Evolutionary conservation across 441 rosid genomes (phyloP).

Genomic region (Populus hybrid): DNA sequence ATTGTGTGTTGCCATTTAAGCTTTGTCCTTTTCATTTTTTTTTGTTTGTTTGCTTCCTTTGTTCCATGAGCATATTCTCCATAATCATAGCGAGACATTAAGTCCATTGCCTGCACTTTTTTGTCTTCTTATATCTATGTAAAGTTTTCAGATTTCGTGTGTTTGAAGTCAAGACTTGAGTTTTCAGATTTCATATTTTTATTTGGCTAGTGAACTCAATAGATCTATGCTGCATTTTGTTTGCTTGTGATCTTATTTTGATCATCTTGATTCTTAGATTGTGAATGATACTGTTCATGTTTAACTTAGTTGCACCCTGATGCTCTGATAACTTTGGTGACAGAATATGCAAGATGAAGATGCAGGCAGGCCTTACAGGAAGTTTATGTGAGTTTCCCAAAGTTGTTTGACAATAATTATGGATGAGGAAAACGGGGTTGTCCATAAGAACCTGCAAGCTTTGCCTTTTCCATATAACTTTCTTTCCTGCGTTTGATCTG

Average conservation of each 20-base stretch:
- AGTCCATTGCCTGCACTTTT: too few species aligned
- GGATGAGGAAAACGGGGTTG: conserved; percentile 2
- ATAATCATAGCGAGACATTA: background rate
- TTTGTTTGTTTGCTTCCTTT: background rate
- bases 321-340: conserved; percentile 6
- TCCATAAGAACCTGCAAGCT: background rate
- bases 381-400: conserved; percentile 46
- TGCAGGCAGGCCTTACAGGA: conserved; percentile 74
- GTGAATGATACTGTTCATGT: background rate
- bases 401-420: conserved; percentile 21
- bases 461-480: background rate
- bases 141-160: background rate
- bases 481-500: background rate
- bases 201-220: background rate
- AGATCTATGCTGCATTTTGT: background rate
- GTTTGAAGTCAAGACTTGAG: background rate
- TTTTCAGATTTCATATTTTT: background rate
- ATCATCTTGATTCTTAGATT: background rate
- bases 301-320: background rate
- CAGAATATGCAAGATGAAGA: conserved; percentile 90
- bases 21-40: background rate
- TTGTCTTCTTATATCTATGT: too few species aligned
- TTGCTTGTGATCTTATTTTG: background rate
- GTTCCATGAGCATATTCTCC: background rate
- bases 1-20: background rate